Percentiles rank a stretch among this genome's conserved stretches.
These are phyloP conservation scores for Artemisia argyi DNA, from an alignment of 129 eudicot species.

Conservation along the genomic window DNA sequence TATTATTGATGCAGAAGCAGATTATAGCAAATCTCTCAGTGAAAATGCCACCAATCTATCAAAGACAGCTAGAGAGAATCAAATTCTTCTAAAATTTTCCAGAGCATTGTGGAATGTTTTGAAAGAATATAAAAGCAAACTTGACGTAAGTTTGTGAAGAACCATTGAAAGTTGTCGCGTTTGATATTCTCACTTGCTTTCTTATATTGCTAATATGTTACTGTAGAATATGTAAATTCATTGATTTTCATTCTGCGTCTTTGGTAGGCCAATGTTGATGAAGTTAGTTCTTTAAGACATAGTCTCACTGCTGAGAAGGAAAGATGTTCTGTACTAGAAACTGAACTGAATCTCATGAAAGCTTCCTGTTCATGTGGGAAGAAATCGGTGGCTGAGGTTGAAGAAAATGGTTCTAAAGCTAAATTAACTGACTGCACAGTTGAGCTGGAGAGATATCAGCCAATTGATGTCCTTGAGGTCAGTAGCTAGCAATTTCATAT, in stretches of 20 bases:
- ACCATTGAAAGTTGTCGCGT: neutral
- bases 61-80: conserved; percentile 44
- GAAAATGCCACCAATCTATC: conserved; percentile 9
- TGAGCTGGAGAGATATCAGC: neutral
- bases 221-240: neutral
- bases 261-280: conserved; percentile 47
- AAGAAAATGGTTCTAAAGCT: conserved; percentile 17
- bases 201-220: neutral
- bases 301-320: conserved; percentile 40
- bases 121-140: conserved; percentile 65
- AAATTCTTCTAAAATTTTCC: conserved; percentile 54
- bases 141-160: conserved; percentile 46
- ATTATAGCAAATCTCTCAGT: neutral
- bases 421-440: neutral
- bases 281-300: conserved; percentile 36
- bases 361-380: conserved; percentile 30
- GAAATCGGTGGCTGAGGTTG: conserved; percentile 16
- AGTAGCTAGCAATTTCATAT: conserved; percentile 5
- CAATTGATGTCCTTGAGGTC: conserved; percentile 37
- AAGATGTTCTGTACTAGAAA: conserved; percentile 41
- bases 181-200: neutral
- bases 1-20: conserved; percentile 4
- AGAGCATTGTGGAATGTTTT: conserved; percentile 73
- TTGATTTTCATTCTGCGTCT: neutral
- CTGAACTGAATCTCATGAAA: conserved; percentile 44